Evolutionary conservation across 306 rosid genomes (phyloP).

Genomic region (Trichosanthes truncata): DNA sequence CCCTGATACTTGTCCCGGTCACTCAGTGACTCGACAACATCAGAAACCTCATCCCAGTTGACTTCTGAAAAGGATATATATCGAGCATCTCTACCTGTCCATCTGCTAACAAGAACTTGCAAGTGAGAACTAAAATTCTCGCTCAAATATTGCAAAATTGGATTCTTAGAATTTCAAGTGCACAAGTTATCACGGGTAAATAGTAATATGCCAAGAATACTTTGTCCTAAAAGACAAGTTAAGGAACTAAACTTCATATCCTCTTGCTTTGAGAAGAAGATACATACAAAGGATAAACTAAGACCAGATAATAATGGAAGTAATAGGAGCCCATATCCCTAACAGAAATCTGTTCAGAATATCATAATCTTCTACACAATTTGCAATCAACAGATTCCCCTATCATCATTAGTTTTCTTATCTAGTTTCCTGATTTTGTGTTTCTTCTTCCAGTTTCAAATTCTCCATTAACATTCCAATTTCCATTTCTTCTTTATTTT

Average conservation of each 20-base stretch:
- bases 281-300: not conserved
- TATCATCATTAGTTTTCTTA: not conserved
- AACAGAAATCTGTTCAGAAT: not conserved
- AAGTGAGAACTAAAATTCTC: slow-evolving; percentile 22
- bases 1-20: slow-evolving; percentile 50
- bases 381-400: not conserved
- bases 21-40: slow-evolving; percentile 31
- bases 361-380: not conserved
- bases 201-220: not conserved
- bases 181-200: not conserved
- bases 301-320: not conserved
- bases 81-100: slow-evolving; percentile 36
- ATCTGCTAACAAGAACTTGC: slow-evolving; percentile 23
- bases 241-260: not conserved
- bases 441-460: not conserved
- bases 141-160: not conserved
- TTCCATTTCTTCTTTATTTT: not conserved
- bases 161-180: not conserved
- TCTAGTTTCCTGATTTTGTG: not conserved
- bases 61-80: slow-evolving; percentile 42
- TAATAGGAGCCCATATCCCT: not conserved
- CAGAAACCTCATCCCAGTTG: slow-evolving; percentile 60
- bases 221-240: not conserved
- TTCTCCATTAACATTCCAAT: not conserved
- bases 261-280: not conserved